Evolutionary conservation across 2,329 filamentous ascomycete species (phyloP).

Genomic region (Clonostachys solani): DNA sequence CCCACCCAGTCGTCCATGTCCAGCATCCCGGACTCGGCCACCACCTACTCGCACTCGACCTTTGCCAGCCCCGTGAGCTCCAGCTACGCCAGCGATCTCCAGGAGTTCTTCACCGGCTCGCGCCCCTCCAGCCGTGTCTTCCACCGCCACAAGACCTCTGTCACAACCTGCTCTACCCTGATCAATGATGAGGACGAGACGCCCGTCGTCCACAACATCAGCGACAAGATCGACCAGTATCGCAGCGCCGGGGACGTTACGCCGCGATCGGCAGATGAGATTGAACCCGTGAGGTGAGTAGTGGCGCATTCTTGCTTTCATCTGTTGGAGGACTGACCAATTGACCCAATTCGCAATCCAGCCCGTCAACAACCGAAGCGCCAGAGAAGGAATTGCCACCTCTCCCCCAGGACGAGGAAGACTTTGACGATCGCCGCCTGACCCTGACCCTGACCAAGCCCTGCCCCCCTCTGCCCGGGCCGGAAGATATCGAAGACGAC

Average conservation of each 20-base stretch:
- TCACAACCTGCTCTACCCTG: slow-evolving; percentile 29
- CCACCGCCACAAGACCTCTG: slow-evolving; percentile 25
- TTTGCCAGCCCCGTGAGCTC: slow-evolving; percentile 29
- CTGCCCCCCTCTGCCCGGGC: not conserved
- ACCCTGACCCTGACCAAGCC: slow-evolving; percentile 2
- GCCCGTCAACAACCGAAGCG: slow-evolving; percentile 5
- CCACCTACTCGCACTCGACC: slow-evolving; percentile 26
- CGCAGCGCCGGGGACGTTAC: not conserved
- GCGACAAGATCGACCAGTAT: not conserved
- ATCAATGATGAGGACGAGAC: slow-evolving; percentile 27
- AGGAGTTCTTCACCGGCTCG: slow-evolving; percentile 21
- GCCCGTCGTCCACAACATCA: not conserved
- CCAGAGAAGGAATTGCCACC: slow-evolving; percentile 5
- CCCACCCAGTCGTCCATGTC: slow-evolving; percentile 30
- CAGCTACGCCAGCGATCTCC: slow-evolving; percentile 24
- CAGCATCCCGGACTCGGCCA: slow-evolving; percentile 31
- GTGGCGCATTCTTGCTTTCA: not conserved
- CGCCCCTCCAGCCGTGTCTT: slow-evolving; percentile 17
- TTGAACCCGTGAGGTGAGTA: not conserved
- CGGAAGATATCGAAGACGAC: too few species aligned
- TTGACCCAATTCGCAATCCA: not conserved
- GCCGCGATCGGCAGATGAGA: not conserved
- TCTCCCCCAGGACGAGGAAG: slow-evolving; percentile 1
- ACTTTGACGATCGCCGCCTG: not conserved
- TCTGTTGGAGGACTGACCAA: not conserved